These are phyloP conservation scores for Leccinum aurantiacum DNA, from an alignment of 768 basidiomycete genomes.

Conservation along the genomic window DNA sequence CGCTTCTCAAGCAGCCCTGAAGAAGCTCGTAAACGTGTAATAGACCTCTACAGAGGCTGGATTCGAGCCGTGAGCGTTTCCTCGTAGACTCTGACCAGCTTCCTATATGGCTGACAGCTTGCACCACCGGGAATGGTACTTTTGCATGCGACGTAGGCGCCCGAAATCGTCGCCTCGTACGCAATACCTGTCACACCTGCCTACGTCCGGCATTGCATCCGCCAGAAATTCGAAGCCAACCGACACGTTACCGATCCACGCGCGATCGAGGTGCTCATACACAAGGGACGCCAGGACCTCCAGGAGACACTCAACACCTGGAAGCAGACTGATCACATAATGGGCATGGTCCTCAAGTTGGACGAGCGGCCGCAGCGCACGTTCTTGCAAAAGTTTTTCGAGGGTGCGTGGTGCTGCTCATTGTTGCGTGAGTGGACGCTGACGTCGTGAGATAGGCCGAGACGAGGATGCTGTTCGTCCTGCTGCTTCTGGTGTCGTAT, in stretches of 20 bases:
- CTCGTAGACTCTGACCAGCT: neutral
- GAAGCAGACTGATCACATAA: slow-evolving; percentile 83
- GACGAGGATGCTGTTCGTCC: slow-evolving; percentile 73
- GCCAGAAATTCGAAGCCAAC: slow-evolving; percentile 86
- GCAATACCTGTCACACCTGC: slow-evolving; percentile 77
- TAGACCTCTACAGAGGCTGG: slow-evolving; percentile 91
- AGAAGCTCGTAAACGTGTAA: slow-evolving; percentile 66
- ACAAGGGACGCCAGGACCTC: slow-evolving; percentile 83
- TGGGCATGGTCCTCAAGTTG: slow-evolving; percentile 62
- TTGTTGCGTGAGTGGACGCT: neutral
- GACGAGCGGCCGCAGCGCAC: slow-evolving; percentile 49
- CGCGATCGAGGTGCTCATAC: slow-evolving; percentile 81
- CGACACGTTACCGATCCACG: slow-evolving; percentile 76
- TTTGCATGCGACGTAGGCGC: slow-evolving; percentile 58
- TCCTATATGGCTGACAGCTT: neutral
- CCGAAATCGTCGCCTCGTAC: slow-evolving; percentile 83
- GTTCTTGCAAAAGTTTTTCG: slow-evolving; percentile 83
- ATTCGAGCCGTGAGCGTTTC: slow-evolving; percentile 71
- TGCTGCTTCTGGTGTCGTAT: slow-evolving; percentile 52
- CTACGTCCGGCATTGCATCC: slow-evolving; percentile 76
- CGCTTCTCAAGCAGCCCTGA: slow-evolving; percentile 52
- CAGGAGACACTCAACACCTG: slow-evolving; percentile 95
- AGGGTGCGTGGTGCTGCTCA: slow-evolving; percentile 52
- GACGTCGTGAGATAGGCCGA: slow-evolving; percentile 47
- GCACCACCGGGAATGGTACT: neutral